Base-by-base conservation (phyloP, 2,329 filamentous ascomycete species). In the Sporothrix pallida region DNA sequence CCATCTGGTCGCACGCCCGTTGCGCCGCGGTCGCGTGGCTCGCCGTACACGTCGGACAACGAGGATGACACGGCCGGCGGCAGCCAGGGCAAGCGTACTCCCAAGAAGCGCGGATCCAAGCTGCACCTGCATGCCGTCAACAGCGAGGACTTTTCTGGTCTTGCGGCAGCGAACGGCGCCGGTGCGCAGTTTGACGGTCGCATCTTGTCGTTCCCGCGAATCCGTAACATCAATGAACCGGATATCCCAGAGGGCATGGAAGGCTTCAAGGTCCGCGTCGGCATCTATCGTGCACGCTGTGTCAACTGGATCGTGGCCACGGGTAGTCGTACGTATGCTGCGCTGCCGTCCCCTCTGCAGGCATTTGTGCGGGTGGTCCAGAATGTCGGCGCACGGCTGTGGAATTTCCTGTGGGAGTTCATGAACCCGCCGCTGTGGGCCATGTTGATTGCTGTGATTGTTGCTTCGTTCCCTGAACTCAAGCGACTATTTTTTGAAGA, bases 341-440 rank as follows among this genome's bases (percentile, higher is more conserved):
- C 79, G n/a, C 80, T 87, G 20, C 87, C 87, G 0, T 69, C 56
- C 2, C 82, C 85, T 4, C 42, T 85, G 48, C 86, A 86, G 77
- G 75, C 76, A 5, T 63, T 75, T 0, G 76, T 86, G 15, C 74
- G 78, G 2, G 78, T 78, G 58, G 15, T 82, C 8, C 78, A 80
- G 68, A 12, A 77, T 83, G 20, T 83, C 81, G 62, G 81, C 78
- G 77, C 81, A 87, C 81, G 75, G 93, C 77, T 67, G 31, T 82
- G 88, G 77, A 83, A 83, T 68, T 94, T 94, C 71, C 81, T 95
- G 13, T 96, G 93, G 92, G 92, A 93, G 67, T 97, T 98, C 81
- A 98, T 99, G 95, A 98, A 98, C 82, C 95, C 96, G 58, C 96
- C 96, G 0, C 90, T 99, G 37, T 98, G 95, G 94, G 95, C 96